Evolutionary conservation across 2,329 filamentous ascomycete species (phyloP).

Genomic region (Botrytis cinerea): DNA sequence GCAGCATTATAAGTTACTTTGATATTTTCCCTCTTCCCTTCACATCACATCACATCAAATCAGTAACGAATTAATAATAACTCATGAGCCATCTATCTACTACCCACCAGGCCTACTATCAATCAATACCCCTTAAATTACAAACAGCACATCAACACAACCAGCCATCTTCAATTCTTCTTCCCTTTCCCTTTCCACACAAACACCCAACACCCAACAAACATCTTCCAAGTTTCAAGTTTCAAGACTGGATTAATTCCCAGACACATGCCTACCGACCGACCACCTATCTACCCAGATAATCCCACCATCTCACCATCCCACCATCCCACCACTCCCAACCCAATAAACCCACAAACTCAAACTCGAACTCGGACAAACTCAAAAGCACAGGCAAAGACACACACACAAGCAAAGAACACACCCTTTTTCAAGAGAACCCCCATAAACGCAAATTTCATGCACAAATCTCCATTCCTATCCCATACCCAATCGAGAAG

Average conservation of each 20-base stretch:
- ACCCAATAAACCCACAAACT: too few relatives aligned
- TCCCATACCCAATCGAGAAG: background rate
- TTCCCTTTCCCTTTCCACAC: background rate
- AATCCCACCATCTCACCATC: too few relatives aligned
- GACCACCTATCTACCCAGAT: too few relatives aligned
- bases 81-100: background rate
- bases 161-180: too few relatives aligned
- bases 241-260: too few relatives aligned
- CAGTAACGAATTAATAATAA: background rate
- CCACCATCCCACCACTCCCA: too few relatives aligned
- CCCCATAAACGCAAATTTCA: too few relatives aligned
- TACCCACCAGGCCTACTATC: background rate
- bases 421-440: too few relatives aligned
- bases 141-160: background rate
- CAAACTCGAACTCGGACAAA: background rate
- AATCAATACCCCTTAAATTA: background rate
- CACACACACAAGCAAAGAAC: too few relatives aligned
- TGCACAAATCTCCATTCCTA: too few relatives aligned
- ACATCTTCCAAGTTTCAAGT: background rate
- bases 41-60: background rate
- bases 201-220: background rate
- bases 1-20: background rate
- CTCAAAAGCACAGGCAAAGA: too few relatives aligned
- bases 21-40: background rate
- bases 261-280: too few relatives aligned